phyloP scores from a whole-genome alignment of 139 green algal genomes.

The Picochlorum sp. region DNA sequence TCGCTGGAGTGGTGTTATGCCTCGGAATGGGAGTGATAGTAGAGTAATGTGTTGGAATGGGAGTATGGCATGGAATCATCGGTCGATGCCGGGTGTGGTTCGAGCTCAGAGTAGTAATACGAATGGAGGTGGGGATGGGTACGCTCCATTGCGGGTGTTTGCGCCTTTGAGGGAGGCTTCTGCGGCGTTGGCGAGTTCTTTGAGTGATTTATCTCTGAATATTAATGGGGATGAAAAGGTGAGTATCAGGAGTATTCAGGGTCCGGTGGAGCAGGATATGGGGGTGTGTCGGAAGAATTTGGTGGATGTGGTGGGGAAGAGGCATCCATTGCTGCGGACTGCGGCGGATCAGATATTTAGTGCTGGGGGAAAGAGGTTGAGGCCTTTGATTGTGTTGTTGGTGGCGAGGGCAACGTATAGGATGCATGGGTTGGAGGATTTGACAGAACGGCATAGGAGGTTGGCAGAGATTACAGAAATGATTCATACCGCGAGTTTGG shows the following conservation, averaged over 20 bases:
- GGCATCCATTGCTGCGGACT: conserved; percentile 89
- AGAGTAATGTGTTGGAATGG: no score
- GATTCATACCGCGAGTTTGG: conserved; percentile 96
- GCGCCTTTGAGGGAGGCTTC: conserved; percentile 15
- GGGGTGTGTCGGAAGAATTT: conserved; percentile 74
- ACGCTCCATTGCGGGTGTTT: conserved; percentile 22
- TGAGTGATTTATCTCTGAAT: not conserved
- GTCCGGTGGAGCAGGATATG: conserved; percentile 72
- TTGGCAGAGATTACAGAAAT: conserved; percentile 98
- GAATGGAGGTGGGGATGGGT: not conserved
- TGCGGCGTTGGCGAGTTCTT: conserved; percentile 1
- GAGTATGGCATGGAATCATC: not conserved
- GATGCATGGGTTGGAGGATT: conserved; percentile 56
- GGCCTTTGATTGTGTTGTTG: conserved; percentile 85
- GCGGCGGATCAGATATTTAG: conserved; percentile 97
- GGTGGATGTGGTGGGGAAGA: conserved; percentile 75
- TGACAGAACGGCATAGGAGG: conserved; percentile 76
- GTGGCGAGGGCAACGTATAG: conserved; percentile 70
- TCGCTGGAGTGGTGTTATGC: no score
- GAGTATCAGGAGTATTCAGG: conserved; percentile 36
- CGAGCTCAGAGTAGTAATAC: not conserved
- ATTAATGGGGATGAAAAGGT: not conserved
- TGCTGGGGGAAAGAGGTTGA: conserved; percentile 88
- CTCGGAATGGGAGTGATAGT: no score
- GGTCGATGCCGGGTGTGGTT: not conserved